phyloP scores from a whole-genome alignment of 257 asterid genomes.

The Solanum pimpinellifolium region DNA sequence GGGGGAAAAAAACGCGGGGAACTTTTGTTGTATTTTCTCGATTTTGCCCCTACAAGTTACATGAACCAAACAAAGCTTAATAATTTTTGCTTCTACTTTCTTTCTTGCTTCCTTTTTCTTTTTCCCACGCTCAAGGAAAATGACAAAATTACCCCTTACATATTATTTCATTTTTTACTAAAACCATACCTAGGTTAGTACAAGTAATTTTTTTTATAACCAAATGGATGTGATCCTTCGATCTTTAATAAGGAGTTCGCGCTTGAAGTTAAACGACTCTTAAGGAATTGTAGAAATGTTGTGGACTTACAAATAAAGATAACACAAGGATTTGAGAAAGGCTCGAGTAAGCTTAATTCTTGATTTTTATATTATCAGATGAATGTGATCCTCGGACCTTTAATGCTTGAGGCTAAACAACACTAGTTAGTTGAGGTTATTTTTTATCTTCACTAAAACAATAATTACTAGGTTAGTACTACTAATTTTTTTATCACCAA shows the following conservation, averaged over 20 bases:
- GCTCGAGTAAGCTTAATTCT: no score
- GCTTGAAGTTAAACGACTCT: neutral
- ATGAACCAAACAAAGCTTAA: neutral
- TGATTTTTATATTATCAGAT: no score
- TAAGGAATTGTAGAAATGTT: neutral
- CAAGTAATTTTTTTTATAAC: no score
- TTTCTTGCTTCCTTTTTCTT: neutral
- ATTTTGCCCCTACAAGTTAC: neutral
- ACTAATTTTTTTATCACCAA: no score
- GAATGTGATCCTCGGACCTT: no score
- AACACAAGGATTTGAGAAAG: no score
- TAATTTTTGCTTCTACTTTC: neutral
- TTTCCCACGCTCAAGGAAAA: neutral
- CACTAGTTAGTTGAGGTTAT: no score
- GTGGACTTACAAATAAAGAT: neutral
- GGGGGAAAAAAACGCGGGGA: neutral
- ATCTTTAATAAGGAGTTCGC: neutral
- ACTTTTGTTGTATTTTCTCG: neutral
- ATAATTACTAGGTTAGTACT: no score
- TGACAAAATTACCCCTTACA: neutral
- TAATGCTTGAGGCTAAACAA: no score
- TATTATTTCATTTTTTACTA: neutral
- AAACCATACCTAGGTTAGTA: neutral
- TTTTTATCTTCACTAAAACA: no score
- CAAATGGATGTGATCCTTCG: neutral